These are phyloP conservation scores for Arthrocladium fulminans DNA, from an alignment of 2,329 filamentous ascomycete species.

Conservation along the genomic window DNA sequence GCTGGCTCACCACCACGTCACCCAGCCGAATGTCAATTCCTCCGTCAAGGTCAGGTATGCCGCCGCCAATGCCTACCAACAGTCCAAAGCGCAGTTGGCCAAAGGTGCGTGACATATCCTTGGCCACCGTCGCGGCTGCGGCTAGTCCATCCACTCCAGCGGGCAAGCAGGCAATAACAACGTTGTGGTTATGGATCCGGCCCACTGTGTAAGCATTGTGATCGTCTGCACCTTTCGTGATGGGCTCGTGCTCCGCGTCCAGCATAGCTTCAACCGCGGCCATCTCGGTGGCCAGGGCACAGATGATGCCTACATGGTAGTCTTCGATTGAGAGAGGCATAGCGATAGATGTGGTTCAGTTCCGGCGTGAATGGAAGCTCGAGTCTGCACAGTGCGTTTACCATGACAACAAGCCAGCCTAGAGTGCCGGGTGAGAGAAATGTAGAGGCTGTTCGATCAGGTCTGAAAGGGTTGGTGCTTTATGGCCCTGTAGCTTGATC, in stretches of 20 bases:
- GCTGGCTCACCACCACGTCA: conserved; percentile 22
- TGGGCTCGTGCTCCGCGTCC: conserved; percentile 9
- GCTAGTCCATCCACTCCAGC: conserved; percentile 21
- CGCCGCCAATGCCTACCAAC: conserved; percentile 23
- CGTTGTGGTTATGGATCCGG: conserved; percentile 22
- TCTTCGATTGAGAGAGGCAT: conserved; percentile 4
- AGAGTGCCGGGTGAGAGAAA: too few relatives aligned
- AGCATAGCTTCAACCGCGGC: conserved; percentile 11
- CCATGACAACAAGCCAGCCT: too few relatives aligned
- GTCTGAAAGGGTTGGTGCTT: too few relatives aligned
- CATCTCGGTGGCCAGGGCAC: conserved; percentile 10
- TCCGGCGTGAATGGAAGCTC: too few relatives aligned
- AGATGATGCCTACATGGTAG: conserved; percentile 11
- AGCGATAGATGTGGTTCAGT: too few relatives aligned
- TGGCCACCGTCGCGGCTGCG: conserved; percentile 12
- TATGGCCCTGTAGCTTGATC: too few relatives aligned
- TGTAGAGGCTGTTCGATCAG: too few relatives aligned
- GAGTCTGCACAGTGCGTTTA: too few relatives aligned
- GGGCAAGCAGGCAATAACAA: conserved; percentile 23
- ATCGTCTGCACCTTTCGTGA: conserved; percentile 16
- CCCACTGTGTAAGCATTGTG: conserved; percentile 25
- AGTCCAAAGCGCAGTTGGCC: conserved; percentile 16
- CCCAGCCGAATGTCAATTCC: conserved; percentile 24
- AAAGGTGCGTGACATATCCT: conserved; percentile 17
- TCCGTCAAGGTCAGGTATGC: conserved; percentile 15